Conservation (phyloP, 768 basidiomycete genomes). For the Phaffia tasmanica region DNA sequence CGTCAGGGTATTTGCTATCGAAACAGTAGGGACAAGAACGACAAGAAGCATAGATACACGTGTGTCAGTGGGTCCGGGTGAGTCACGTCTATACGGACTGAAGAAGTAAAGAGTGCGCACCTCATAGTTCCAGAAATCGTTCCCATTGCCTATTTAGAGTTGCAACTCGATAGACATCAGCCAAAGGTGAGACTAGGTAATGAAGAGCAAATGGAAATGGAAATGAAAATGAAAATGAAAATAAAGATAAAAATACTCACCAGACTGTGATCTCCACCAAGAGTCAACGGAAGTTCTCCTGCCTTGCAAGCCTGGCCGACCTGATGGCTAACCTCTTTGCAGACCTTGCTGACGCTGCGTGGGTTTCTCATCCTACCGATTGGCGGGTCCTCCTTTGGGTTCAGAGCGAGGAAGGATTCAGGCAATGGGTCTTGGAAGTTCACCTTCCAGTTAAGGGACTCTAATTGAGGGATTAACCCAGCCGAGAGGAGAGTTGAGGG, state of each 20-base stretch:
- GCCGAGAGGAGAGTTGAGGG: constrained; percentile 82
- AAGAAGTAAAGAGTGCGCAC: constrained; percentile 40
- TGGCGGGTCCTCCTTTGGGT: constrained; percentile 55
- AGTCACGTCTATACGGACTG: not conserved
- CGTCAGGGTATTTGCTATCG: constrained; percentile 40
- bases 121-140: constrained; percentile 81
- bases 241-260: constrained; percentile 42
- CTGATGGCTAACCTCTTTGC: constrained; percentile 60
- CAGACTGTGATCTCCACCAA: constrained; percentile 94
- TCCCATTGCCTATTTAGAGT: constrained; percentile 58
- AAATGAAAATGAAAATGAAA: not conserved
- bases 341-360: constrained; percentile 69
- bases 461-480: constrained; percentile 66
- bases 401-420: constrained; percentile 57
- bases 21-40: not conserved
- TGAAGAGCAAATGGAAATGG: not conserved
- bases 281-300: constrained; percentile 73
- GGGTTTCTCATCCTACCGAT: constrained; percentile 88
- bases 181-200: not conserved
- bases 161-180: not conserved
- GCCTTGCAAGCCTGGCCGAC: constrained; percentile 65
- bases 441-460: constrained; percentile 75
- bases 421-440: constrained; percentile 67
- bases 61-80: not conserved
- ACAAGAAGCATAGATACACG: not conserved